Evolutionary conservation across 163 green algal genomes (phyloP).

Genomic region (Trebouxia gelatinosa): DNA sequence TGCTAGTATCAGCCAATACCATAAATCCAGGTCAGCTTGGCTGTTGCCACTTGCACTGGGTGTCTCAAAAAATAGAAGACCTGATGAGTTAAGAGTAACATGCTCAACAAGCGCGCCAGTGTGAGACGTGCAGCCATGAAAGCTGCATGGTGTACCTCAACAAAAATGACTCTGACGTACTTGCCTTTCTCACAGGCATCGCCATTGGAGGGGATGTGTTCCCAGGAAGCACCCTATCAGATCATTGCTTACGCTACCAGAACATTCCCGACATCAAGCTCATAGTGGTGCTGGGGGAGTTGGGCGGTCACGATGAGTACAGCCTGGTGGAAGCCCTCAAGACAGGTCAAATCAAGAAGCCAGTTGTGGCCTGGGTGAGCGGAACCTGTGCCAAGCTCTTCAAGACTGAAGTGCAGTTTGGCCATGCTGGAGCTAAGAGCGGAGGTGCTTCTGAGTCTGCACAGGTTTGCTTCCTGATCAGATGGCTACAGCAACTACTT

Average conservation of each 20-base stretch:
- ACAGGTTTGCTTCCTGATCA: slow-evolving; percentile 48
- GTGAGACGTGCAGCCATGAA: too few relatives aligned
- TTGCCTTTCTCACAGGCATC: slow-evolving; percentile 87
- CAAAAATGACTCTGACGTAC: too few relatives aligned
- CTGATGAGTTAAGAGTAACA: too few relatives aligned
- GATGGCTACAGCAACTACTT: neutral
- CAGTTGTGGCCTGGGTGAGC: slow-evolving; percentile 92
- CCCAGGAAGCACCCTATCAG: slow-evolving; percentile 87
- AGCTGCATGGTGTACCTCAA: too few relatives aligned
- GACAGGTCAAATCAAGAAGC: slow-evolving; percentile 63
- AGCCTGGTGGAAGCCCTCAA: slow-evolving; percentile 72
- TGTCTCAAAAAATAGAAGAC: too few relatives aligned
- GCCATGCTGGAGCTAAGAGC: slow-evolving; percentile 85
- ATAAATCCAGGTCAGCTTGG: too few relatives aligned
- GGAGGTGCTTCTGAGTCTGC: slow-evolving; percentile 81
- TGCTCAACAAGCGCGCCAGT: too few relatives aligned
- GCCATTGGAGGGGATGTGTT: slow-evolving; percentile 94
- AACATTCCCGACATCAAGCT: slow-evolving; percentile 88
- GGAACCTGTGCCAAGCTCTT: slow-evolving; percentile 95
- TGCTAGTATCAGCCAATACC: too few relatives aligned
- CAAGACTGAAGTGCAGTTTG: slow-evolving; percentile 95
- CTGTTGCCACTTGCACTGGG: too few relatives aligned
- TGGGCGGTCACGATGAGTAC: slow-evolving; percentile 92
- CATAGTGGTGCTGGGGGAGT: slow-evolving; percentile 94
- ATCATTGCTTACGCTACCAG: slow-evolving; percentile 92